A percentile compares a stretch with the other conserved stretches of the same genome.
phyloP scores from a whole-genome alignment of 768 basidiomycete genomes.

The Pleurotus tuber-regium region DNA sequence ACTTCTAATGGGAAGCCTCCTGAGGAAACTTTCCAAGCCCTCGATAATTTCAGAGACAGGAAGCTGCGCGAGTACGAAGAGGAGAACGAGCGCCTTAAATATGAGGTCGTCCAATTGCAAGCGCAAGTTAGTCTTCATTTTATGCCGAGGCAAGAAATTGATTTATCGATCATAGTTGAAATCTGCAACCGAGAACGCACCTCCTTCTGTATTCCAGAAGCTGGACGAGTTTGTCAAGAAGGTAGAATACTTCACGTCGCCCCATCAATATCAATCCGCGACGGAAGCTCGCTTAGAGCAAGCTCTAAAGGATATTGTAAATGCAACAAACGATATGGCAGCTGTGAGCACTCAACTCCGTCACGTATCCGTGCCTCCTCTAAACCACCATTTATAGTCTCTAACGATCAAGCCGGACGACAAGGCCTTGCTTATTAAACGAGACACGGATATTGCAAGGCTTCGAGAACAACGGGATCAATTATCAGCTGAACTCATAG shows the following conservation, averaged over 20 bases:
- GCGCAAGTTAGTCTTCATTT: conserved; percentile 42
- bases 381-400: conserved; percentile 14
- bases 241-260: neutral
- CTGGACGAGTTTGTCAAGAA: neutral
- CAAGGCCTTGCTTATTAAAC: conserved; percentile 55
- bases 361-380: no score
- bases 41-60: conserved; percentile 38
- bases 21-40: conserved; percentile 28
- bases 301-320: conserved; percentile 15
- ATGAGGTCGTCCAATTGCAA: conserved; percentile 42
- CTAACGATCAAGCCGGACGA: conserved; percentile 58
- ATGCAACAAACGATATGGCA: conserved; percentile 42
- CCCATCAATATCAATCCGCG: neutral
- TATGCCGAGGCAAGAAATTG: no score
- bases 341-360: no score
- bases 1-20: conserved; percentile 33
- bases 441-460: conserved; percentile 64
- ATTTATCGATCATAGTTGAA: no score
- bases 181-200: neutral
- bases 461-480: conserved; percentile 75
- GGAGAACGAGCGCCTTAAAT: conserved; percentile 42
- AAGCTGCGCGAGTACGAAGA: conserved; percentile 48
- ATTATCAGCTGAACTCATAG: conserved; percentile 57
- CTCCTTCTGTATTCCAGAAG: neutral
- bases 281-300: conserved; percentile 9